Evolutionary conservation across 1,284 basidiomycete species (phyloP), one percentile per base, ranked within the genome.

Genomic region (Fomitopsis pinicola): DNA sequence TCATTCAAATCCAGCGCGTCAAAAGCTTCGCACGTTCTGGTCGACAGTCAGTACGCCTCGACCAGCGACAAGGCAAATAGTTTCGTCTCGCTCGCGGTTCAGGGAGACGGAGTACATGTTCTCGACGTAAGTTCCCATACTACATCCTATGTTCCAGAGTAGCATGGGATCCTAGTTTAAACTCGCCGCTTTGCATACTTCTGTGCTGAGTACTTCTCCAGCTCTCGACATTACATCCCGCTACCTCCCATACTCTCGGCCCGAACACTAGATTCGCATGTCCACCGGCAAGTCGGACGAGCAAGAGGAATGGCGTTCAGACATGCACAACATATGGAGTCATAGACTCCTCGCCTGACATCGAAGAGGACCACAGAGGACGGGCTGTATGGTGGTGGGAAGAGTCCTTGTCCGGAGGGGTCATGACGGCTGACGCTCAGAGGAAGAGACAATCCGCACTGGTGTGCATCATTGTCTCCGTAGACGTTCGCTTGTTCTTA

Each of bases 81-180:
- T 28, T 81, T 82, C 76, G 85, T 82, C 40, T 86, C 87, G 1
- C 77, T 89, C 62, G 81, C 87, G 15, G 85, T 80, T 19, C 87
- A 89, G 63, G 82, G 81, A 64, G 88, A 92, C 62, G 90, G 90
- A 22, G 75, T 91, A 50, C 87, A 91, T 73, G 71, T 91, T 55
- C 73, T 89, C 59, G 86, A 91, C 71, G 89, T 91, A 70, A 71
- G 84, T 69, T 77, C 22, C 26, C n/a, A 40, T 52, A 30, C 9
- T 14, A 42, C 22, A 4, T 1, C 38, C 14, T n/a, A 52, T 33
- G 33, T 36, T 8, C 4, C 42, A 45, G 8, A 12, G 35, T 45
- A 3, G 42, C n/a, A n/a, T 45, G 6, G 7, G 14, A 15, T 22
- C 8, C 40, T n/a, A 42, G 40, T 15, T 42, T 2, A 22, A 42